A percentile compares a stretch with the other conserved stretches of the same genome.
Conservation (phyloP, 1,284 basidiomycete genomes). For the Wallemia ichthyophaga region DNA sequence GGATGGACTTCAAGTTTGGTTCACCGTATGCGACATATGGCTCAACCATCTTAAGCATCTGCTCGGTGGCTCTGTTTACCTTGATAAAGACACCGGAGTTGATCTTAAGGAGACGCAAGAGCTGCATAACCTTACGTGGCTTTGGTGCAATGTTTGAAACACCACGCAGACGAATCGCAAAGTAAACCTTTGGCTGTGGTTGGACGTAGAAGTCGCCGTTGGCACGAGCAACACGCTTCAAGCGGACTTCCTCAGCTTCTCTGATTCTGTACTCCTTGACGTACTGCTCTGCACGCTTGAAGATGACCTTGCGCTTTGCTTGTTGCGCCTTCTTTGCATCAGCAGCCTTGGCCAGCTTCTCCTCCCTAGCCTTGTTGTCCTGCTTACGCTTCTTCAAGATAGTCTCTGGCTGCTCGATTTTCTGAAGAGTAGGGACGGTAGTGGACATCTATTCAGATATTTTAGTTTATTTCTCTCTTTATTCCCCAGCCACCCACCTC, state of each 20-base stretch:
- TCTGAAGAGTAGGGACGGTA: not conserved
- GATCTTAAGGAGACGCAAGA: constrained; percentile 94
- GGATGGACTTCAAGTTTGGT: constrained; percentile 84
- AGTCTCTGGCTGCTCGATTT: constrained; percentile 78
- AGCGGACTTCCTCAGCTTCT: constrained; percentile 88
- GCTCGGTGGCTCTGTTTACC: constrained; percentile 80
- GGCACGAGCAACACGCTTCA: constrained; percentile 74
- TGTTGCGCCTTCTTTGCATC: constrained; percentile 72
- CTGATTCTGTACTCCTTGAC: constrained; percentile 80
- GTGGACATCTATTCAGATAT: not conserved
- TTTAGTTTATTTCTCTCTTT: not conserved
- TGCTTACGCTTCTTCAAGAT: constrained; percentile 98
- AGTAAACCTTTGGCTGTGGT: constrained; percentile 88
- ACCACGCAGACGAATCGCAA: constrained; percentile 92
- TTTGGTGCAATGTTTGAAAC: constrained; percentile 99
- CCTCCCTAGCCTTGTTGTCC: constrained; percentile 89
- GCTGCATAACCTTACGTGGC: constrained; percentile 94
- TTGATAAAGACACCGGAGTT: constrained; percentile 99
- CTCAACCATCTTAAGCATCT: constrained; percentile 92
- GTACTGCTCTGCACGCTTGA: constrained; percentile 97
- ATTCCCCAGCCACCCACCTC: too few species aligned
- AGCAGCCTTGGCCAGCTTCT: constrained; percentile 54
- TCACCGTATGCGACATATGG: constrained; percentile 93
- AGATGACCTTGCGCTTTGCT: constrained; percentile 85
- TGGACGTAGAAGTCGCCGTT: constrained; percentile 92